Conservation (phyloP, 1,139 yeast species). For the Sugiyamaella pinicola region DNA sequence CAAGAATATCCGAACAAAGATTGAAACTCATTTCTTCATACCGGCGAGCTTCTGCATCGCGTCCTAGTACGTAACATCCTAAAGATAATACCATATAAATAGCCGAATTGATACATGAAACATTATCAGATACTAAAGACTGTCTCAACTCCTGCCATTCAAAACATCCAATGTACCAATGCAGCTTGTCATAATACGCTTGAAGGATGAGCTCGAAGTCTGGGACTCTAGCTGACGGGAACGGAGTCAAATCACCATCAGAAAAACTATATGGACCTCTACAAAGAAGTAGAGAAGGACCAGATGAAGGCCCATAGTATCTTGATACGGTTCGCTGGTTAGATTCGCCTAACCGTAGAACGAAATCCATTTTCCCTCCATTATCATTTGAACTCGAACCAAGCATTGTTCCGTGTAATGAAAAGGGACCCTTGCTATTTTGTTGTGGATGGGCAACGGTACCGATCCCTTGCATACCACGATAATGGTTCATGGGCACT, state of each 20-base stretch:
- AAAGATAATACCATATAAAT: slow-evolving; percentile 29
- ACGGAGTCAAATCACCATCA: slow-evolving; percentile 21
- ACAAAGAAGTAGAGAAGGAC: slow-evolving; percentile 30
- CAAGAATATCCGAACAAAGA: slow-evolving; percentile 13
- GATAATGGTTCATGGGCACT: not conserved
- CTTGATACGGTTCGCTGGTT: slow-evolving; percentile 25
- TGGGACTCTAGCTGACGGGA: slow-evolving; percentile 27
- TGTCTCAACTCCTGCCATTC: slow-evolving; percentile 26
- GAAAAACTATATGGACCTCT: slow-evolving; percentile 20
- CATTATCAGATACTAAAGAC: slow-evolving; percentile 26
- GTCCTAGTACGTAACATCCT: slow-evolving; percentile 22
- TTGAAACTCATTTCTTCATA: slow-evolving; percentile 17
- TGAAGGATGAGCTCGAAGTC: slow-evolving; percentile 24
- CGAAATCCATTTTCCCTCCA: slow-evolving; percentile 21
- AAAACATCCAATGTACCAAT: slow-evolving; percentile 30
- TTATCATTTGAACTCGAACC: slow-evolving; percentile 8
- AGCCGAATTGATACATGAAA: slow-evolving; percentile 26
- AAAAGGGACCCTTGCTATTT: not conserved
- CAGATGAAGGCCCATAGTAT: slow-evolving; percentile 32
- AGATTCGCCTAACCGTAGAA: slow-evolving; percentile 27
- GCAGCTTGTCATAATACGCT: slow-evolving; percentile 26
- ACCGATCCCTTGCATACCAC: not conserved
- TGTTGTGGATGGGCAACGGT: not conserved
- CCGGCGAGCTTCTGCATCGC: slow-evolving; percentile 23
- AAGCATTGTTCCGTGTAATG: slow-evolving; percentile 9